A percentile compares a stretch with the other conserved stretches of the same genome.
These are phyloP conservation scores for Phytophthora idaei DNA, from an alignment of 352 stramenopile genomes.

Conservation along the genomic window DNA sequence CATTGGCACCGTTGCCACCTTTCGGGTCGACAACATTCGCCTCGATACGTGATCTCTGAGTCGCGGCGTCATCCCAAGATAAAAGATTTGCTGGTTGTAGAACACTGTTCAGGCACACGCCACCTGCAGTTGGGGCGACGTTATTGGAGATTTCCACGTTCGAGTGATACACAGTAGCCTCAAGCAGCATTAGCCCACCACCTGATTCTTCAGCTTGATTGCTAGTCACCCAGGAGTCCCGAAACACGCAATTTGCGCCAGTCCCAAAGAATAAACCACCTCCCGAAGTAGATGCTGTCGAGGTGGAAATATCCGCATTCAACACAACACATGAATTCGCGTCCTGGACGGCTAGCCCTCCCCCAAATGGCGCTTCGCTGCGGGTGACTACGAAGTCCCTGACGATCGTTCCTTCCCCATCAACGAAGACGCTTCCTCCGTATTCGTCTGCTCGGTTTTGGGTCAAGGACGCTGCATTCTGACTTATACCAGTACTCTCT, in stretches of 20 bases:
- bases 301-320: constrained; percentile 25
- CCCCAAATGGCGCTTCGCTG: constrained; percentile 30
- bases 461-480: background rate
- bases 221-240: constrained; percentile 19
- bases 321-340: constrained; percentile 21
- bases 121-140: constrained; percentile 31
- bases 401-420: constrained; percentile 23
- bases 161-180: constrained; percentile 38
- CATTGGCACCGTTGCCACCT: constrained; percentile 32
- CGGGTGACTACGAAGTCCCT: constrained; percentile 19
- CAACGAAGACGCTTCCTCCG: constrained; percentile 42
- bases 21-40: constrained; percentile 26
- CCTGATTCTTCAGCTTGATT: constrained; percentile 38
- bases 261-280: constrained; percentile 38
- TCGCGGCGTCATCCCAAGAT: constrained; percentile 3
- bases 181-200: constrained; percentile 36
- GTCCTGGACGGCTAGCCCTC: constrained; percentile 33
- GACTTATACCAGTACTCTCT: constrained; percentile 2
- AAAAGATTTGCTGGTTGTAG: background rate
- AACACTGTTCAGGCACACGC: constrained; percentile 28
- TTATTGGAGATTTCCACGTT: constrained; percentile 41
- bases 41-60: constrained; percentile 29
- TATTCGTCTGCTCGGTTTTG: constrained; percentile 28
- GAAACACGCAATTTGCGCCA: constrained; percentile 29
- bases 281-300: constrained; percentile 28